Evolutionary conservation across 1,139 yeast species (phyloP), one percentile per base, ranked within the genome.

Genomic region (Casaregolazyma lundiana): DNA sequence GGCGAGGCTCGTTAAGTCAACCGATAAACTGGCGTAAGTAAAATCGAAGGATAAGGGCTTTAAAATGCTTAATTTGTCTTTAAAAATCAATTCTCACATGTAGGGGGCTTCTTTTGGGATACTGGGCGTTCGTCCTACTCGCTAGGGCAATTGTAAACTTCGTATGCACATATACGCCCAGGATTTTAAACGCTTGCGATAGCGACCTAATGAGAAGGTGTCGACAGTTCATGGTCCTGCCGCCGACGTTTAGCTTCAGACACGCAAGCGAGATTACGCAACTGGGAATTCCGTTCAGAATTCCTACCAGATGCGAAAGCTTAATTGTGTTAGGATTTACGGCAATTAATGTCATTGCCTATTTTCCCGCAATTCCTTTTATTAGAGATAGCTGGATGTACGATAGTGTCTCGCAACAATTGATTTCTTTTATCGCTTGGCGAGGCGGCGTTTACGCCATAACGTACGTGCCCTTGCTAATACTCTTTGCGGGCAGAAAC

Each of bases 281-380:
- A 24, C 53, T 63, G 17, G 32, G 32, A 26, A 58, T 66, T 24
- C 60, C 65, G 4, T 49, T 65, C 21, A 59, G 74, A 35, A 62
- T 80, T n/a, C 92, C 92, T 1, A 76, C 86, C 1, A 71, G 89
- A 51, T 64, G 73, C 41, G 89, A 80, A 62, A 59, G 78, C 0
- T 51, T 76, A 8, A 66, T 76, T 39, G 60, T 81, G 11, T 48
- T 65, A n/a, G 68, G 75, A 6, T 77, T 75, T 59, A 54, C 73
- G 8, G 56, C 70, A 2, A 58, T 80, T 51, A 67, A 71, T 30
- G 45, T 71, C 4, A 65, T 76, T 21, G 61, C 75, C 36, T 45
- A 65, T 35, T 65, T 69, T 26, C 60, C 69, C 38, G 62, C 68
- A 38, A 77, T 70, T 60, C 62, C 65, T 37, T 65, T 67, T 49